Evolutionary conservation across 331 rosid genomes (phyloP), one percentile per base, ranked within the genome.

Genomic region (Dryas integrifolia): DNA sequence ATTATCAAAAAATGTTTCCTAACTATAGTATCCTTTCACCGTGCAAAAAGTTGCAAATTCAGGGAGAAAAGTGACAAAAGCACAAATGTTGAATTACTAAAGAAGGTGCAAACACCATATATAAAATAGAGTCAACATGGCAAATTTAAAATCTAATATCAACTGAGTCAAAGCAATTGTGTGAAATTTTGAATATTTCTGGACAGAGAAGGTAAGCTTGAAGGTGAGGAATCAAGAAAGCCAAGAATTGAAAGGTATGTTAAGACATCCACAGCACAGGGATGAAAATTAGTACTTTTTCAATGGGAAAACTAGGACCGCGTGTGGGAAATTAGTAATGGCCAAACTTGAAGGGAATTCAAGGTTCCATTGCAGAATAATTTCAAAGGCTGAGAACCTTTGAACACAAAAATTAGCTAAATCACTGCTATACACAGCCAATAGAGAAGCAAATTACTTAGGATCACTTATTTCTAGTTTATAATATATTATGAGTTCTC

Each of bases 1-100:
- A 45, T 21, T 70, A 65, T 56, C 62, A 57, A 55, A n/a, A 70
- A 57, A 71, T 58, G 35, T 48, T 39, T 72, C 5, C 39, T 45
- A 24, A 55, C 43, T 71, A 6, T 26, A 44, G 15, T 24, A 24
- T 26, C 4, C 3, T 6, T 26, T 26, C 45, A 3, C 24, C 53
- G 4, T 38, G 8, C 67, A 58, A 58, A 21, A 70, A 14, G 26
- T 38, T 67, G 30, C 47, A 15, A 38, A 3, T 18, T 65, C 16
- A 16, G 9, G 1, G 51, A 21, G 18, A 21, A 45, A 11, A 18
- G 60, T 21, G 8, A 18, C 49, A 47, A 16, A 16, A 7, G 55
- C 8, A 24, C 2, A 69, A 10, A 16, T 40, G 59, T 69, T 14
- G 49, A 69, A 51, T 35, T 6, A 2, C 61, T 67, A 67, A 67